Evolutionary conservation across 2,329 filamentous ascomycete species (phyloP).

Genomic region (Thelonectria olida): DNA sequence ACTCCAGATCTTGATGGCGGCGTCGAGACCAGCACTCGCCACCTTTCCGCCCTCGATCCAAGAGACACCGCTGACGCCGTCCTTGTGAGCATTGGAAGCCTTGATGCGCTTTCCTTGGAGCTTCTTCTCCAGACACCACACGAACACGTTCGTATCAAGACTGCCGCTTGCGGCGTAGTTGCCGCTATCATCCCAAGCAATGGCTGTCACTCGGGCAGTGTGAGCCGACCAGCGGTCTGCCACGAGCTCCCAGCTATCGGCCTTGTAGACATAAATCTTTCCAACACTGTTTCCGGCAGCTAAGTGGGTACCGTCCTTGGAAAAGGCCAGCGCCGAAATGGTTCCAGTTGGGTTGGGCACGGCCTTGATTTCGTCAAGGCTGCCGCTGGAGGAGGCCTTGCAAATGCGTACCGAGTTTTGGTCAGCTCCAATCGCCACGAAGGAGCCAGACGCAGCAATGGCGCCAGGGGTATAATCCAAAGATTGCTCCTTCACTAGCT

Average conservation of each 20-base stretch:
- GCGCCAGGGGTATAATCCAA: constrained; percentile 74
- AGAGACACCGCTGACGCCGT: constrained; percentile 87
- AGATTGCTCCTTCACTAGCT: constrained; percentile 66
- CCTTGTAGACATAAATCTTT: constrained; percentile 83
- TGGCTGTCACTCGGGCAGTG: constrained; percentile 65
- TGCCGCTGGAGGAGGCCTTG: constrained; percentile 61
- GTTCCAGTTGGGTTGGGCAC: constrained; percentile 75
- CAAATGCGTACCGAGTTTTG: constrained; percentile 82
- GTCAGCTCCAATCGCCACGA: constrained; percentile 80
- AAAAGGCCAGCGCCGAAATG: constrained; percentile 86
- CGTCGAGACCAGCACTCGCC: constrained; percentile 85
- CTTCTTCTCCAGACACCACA: constrained; percentile 84
- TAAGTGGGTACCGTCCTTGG: constrained; percentile 77
- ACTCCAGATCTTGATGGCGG: constrained; percentile 87
- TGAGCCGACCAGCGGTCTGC: constrained; percentile 78
- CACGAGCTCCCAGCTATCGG: constrained; percentile 71
- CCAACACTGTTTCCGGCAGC: constrained; percentile 86
- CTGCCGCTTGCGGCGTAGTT: constrained; percentile 85
- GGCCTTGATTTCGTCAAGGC: constrained; percentile 62
- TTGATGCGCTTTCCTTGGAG: constrained; percentile 88
- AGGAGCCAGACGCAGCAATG: constrained; percentile 73
- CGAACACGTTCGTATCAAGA: constrained; percentile 89
- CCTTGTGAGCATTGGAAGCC: constrained; percentile 90
- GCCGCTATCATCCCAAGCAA: constrained; percentile 80
- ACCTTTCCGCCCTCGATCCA: constrained; percentile 80